Conservation (phyloP, 306 rosid genomes). For the Abrus pulchellus region DNA sequence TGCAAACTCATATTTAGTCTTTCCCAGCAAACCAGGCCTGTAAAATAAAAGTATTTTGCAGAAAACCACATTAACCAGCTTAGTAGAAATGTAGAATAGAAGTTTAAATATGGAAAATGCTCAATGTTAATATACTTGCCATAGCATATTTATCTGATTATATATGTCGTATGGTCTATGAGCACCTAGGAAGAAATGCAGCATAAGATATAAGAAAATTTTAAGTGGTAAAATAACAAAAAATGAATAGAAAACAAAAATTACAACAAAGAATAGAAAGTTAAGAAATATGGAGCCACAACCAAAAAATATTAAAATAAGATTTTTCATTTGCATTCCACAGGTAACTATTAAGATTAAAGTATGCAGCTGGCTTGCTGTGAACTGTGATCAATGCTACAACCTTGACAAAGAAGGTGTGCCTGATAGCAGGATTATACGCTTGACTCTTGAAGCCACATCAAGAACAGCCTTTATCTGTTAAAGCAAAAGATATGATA, state of each 20-base stretch:
- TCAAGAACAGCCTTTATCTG: slow-evolving; percentile 92
- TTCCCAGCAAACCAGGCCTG: slow-evolving; percentile 96
- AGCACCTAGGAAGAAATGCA: slow-evolving; percentile 85
- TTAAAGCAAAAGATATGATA: slow-evolving; percentile 42
- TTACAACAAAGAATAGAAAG: slow-evolving; percentile 36
- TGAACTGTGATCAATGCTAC: slow-evolving; percentile 55
- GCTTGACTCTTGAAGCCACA: slow-evolving; percentile 78
- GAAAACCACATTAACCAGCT: slow-evolving; percentile 39
- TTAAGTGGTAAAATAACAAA: slow-evolving; percentile 36
- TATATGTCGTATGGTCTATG: slow-evolving; percentile 92
- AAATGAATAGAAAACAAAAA: slow-evolving; percentile 23
- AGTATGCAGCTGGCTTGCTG: slow-evolving; percentile 43
- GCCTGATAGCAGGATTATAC: slow-evolving; percentile 86
- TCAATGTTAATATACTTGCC: slow-evolving; percentile 69
- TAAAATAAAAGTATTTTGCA: slow-evolving; percentile 47
- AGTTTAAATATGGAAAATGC: slow-evolving; percentile 37
- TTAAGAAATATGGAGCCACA: slow-evolving; percentile 15
- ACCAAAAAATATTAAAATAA: slow-evolving; percentile 35
- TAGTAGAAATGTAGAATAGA: slow-evolving; percentile 24
- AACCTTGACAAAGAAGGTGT: slow-evolving; percentile 98
- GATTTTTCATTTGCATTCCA: slow-evolving; percentile 45
- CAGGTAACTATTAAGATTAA: slow-evolving; percentile 21
- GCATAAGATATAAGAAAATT: slow-evolving; percentile 57
- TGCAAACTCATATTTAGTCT: slow-evolving; percentile 79
- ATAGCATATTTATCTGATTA: slow-evolving; percentile 91